These are phyloP conservation scores for Taiozyma sp. DNA, from an alignment of 1,139 yeast species.

Conservation along the genomic window DNA sequence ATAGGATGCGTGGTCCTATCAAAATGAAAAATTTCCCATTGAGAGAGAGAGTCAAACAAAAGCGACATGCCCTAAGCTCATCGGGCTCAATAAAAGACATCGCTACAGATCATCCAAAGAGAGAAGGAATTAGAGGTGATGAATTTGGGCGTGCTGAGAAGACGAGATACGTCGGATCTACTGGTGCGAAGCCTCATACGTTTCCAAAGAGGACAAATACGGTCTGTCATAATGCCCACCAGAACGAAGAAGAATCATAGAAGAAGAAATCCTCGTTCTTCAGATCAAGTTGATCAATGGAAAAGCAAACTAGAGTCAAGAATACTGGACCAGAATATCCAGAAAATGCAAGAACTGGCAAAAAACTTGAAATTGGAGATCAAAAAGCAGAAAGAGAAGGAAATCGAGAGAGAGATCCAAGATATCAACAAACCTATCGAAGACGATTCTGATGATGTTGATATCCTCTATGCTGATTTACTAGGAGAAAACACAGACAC, in stretches of 20 bases:
- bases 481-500: slow-evolving; percentile 5
- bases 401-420: slow-evolving; percentile 9
- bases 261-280: neutral
- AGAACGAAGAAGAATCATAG: neutral
- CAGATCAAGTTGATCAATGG: neutral
- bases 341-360: slow-evolving; percentile 36
- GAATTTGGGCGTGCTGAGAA: neutral
- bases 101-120: neutral
- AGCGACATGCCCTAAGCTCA: neutral
- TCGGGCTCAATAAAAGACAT: neutral
- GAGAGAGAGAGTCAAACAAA: neutral
- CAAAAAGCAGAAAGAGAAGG: slow-evolving; percentile 19
- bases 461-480: slow-evolving; percentile 25
- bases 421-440: slow-evolving; percentile 9
- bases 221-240: slow-evolving; percentile 1
- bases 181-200: neutral
- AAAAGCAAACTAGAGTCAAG: slow-evolving; percentile 17
- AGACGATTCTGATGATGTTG: slow-evolving; percentile 27
- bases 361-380: slow-evolving; percentile 26
- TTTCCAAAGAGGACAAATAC: neutral
- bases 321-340: slow-evolving; percentile 31
- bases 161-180: neutral
- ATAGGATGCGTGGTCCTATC: neutral
- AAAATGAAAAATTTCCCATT: neutral
- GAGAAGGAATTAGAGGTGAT: neutral